Evolutionary conservation across 2,329 filamentous ascomycete species (phyloP).

Genomic region (Sarocladium brachiariae): DNA sequence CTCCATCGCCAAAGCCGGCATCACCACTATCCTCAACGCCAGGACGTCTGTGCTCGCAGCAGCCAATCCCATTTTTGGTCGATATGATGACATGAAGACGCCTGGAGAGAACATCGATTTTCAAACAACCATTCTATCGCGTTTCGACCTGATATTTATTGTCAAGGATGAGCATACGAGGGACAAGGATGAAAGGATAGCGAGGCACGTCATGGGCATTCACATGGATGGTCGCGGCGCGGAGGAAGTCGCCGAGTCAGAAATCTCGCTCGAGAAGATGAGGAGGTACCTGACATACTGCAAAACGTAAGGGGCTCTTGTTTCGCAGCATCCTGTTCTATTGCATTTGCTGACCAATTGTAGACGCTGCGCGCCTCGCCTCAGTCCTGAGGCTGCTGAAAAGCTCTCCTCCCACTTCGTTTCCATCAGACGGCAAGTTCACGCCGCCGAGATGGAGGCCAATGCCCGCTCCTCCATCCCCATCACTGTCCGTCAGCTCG

Average conservation of each 20-base stretch:
- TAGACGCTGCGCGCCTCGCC: slow-evolving; percentile 83
- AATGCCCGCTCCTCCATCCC: slow-evolving; percentile 90
- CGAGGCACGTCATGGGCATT: slow-evolving; percentile 93
- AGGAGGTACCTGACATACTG: slow-evolving; percentile 96
- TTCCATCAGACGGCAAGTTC: slow-evolving; percentile 88
- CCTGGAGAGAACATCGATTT: slow-evolving; percentile 99
- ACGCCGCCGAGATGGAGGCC: slow-evolving; percentile 81
- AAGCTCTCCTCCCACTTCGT: slow-evolving; percentile 97
- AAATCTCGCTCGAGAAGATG: slow-evolving; percentile 95
- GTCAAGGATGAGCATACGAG: slow-evolving; percentile 92
- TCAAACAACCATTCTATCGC: slow-evolving; percentile 93
- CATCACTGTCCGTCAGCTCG: slow-evolving; percentile 93
- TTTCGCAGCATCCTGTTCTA: no score
- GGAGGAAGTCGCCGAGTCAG: slow-evolving; percentile 77
- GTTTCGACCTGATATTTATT: slow-evolving; percentile 99
- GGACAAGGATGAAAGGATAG: slow-evolving; percentile 84
- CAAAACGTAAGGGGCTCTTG: slow-evolving; percentile 84
- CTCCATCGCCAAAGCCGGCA: slow-evolving; percentile 96
- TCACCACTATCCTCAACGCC: slow-evolving; percentile 95
- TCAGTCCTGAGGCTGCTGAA: slow-evolving; percentile 85
- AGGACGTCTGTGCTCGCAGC: slow-evolving; percentile 91
- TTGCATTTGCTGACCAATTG: neutral
- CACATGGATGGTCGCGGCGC: slow-evolving; percentile 85
- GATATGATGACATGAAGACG: slow-evolving; percentile 96
- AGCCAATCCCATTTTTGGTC: slow-evolving; percentile 94